phyloP scores from a whole-genome alignment of 23 red algal genomes.

The Agarophyton chilense region DNA sequence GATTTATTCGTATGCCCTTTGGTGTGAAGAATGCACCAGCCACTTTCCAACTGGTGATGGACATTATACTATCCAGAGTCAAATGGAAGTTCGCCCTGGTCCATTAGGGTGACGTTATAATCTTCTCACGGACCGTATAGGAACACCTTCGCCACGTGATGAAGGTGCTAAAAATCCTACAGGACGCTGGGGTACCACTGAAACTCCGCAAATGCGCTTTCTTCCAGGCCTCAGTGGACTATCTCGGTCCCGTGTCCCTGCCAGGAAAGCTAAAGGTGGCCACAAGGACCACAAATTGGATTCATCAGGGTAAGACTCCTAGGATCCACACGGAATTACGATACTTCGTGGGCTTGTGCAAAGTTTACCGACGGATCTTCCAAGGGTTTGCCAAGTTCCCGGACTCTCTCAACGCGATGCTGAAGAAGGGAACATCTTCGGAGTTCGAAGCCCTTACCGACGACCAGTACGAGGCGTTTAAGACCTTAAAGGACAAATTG shows the following conservation, averaged over 20 bases:
- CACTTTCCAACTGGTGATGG: no score
- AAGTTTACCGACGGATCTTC: slow-evolving; percentile 6
- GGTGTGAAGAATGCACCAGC: no score
- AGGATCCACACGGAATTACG: no score
- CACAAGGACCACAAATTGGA: neutral
- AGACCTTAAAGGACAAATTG: slow-evolving; percentile 3
- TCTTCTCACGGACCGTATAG: no score
- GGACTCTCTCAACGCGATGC: neutral
- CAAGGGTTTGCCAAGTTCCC: slow-evolving; percentile 1
- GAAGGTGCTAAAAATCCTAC: neutral
- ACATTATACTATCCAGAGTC: no score
- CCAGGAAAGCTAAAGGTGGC: slow-evolving; percentile 28
- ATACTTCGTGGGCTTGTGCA: no score
- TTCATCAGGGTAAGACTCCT: neutral
- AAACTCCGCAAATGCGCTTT: no score
- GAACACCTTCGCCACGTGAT: neutral
- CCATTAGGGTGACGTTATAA: no score
- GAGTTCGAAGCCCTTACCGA: neutral
- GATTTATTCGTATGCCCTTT: no score
- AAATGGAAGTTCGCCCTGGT: no score
- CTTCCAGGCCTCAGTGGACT: no score
- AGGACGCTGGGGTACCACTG: neutral
- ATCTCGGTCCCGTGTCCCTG: neutral
- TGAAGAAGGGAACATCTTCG: neutral
- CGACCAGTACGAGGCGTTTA: neutral